Evolutionary conservation across 352 stramenopile species (phyloP), one percentile per base, ranked within the genome.

Genomic region (Paralagenidium karlingii): DNA sequence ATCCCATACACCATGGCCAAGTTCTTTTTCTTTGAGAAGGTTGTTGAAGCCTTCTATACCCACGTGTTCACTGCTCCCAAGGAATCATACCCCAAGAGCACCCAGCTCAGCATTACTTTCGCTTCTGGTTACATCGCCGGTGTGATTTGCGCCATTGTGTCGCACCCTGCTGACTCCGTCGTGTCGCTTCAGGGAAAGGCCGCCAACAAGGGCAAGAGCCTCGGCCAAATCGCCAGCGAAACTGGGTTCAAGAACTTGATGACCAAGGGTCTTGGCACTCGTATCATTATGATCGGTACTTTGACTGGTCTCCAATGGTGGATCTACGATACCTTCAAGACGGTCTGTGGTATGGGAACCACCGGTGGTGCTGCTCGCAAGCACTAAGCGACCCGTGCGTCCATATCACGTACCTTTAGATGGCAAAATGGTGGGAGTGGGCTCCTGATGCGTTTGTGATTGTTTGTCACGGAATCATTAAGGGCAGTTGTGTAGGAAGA

Each of bases 1-100:
- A 95, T 97, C 58, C 96, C 96, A 47, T 99, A 99, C 91, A 99
- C 96, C 42, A 99, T 98, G 92, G 90, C 94, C 42, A 99, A 99
- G 75, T 99, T 99, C 60, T 96, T 97, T 49, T 97, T 98, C 59
- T 97, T 97, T 47, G 77, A 91, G 51, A 91, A 91, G 62, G 71
- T 85, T 44, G 77, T 91, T 10, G 77, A 88, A 55, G 68, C 54
- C 19, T 91, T 91, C 55, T 91, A 91, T 69, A 86, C 74, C 48
- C 42, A 91, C 59, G 71, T 88, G 49, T 92, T 94, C 61, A 95
- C 85, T 34, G 78, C 88, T 58, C 84, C 84, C 38, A 92, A 93
- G 60, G 76, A 78, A 47, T 65, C 69, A 47, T 97, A 96, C 83
- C 62, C 74, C 36, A 96, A 96, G 59, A 76, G 57, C 54, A 94